Evolutionary conservation across 805 yeast species (phyloP), one percentile per base, ranked within the genome.

Genomic region (Nakazawaea ambrosiae): DNA sequence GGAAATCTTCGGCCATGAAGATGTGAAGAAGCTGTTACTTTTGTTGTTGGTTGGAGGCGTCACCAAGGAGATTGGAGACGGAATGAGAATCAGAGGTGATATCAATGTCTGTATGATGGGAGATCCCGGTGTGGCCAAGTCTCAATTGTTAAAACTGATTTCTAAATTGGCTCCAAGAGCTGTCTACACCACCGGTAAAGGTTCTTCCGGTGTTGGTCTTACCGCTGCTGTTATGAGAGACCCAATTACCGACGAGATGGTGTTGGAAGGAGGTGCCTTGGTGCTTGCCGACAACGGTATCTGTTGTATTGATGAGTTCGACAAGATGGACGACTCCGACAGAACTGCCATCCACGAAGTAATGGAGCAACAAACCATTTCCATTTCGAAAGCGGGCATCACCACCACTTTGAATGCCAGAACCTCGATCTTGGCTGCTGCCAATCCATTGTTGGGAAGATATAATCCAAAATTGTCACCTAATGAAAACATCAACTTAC

Each of bases 201-300:
- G 98, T 58, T 88, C 97, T 4, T 92, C 98, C 0, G 98, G 98
- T 40, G 98, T 92, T 32, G 98, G 98, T 65, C 68, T 92, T 51
- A 92, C 98, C 4, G 98, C 98, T 2, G 98, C 98, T 0, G 98
- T 92, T 25, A 88, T 92, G 95, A 76, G 92, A 53, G 98, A 92
- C 58, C 97, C 97, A 2, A 90, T 89, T n/a, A 92, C 98, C 1
- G 98, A 92, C 60, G 98, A 92, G 61, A 85, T 90, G 95, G 86
- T 92, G 12, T 69, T 92, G 36, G 98, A 92, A 70, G 98, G 97
- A 42, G 98, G 98, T 61, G 97, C 98, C 1, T 68, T 92, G 40
- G 97, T 92, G 5, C 65, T 92, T 40, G 96, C 98, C 0, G 98
- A 92, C 63, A 88, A 90, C 55, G 98, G 98, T 58, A 82, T 92